Evolutionary conservation across 495 filamentous ascomycete genomes (phyloP).

Genomic region (Lophium mytilinum): DNA sequence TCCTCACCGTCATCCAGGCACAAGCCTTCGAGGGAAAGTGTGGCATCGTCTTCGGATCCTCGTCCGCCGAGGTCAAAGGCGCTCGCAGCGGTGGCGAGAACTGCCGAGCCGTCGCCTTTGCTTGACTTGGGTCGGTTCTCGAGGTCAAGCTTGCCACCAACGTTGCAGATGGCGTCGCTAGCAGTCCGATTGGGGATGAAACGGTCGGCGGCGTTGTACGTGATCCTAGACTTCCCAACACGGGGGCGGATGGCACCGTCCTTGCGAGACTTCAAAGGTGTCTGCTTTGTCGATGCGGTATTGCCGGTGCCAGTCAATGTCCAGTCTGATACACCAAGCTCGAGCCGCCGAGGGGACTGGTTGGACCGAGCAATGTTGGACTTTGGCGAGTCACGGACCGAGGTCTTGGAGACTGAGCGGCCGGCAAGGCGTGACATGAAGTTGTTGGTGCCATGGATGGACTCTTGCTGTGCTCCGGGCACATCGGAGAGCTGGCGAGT

Average conservation of each 20-base stretch:
- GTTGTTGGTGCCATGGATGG: constrained; percentile 51
- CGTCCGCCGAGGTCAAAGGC: constrained; percentile 55
- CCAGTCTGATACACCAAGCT: constrained; percentile 89
- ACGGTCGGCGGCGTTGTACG: constrained; percentile 72
- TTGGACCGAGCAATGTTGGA: constrained; percentile 77
- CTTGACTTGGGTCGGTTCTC: constrained; percentile 54
- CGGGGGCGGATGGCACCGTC: constrained; percentile 54
- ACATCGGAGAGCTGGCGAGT: constrained; percentile 51
- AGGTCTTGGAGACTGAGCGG: constrained; percentile 51
- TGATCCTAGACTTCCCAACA: constrained; percentile 70
- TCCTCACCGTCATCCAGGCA: constrained; percentile 59
- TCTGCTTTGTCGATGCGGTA: constrained; percentile 56
- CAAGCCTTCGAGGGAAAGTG: constrained; percentile 68
- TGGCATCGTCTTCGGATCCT: constrained; percentile 64
- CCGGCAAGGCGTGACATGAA: constrained; percentile 61
- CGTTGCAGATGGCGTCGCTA: constrained; percentile 77
- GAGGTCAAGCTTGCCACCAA: constrained; percentile 67
- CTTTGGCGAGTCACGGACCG: constrained; percentile 73
- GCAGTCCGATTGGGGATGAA: constrained; percentile 92
- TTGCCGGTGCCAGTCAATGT: constrained; percentile 74
- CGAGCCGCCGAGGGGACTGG: constrained; percentile 70
- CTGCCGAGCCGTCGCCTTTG: constrained; percentile 53
- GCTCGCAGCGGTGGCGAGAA: constrained; percentile 57
- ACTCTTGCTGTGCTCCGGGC: constrained; percentile 48
- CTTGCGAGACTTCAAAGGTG: constrained; percentile 61